These are phyloP conservation scores for Lactifluus subvellereus DNA, from an alignment of 768 basidiomycete genomes.

Conservation along the genomic window DNA sequence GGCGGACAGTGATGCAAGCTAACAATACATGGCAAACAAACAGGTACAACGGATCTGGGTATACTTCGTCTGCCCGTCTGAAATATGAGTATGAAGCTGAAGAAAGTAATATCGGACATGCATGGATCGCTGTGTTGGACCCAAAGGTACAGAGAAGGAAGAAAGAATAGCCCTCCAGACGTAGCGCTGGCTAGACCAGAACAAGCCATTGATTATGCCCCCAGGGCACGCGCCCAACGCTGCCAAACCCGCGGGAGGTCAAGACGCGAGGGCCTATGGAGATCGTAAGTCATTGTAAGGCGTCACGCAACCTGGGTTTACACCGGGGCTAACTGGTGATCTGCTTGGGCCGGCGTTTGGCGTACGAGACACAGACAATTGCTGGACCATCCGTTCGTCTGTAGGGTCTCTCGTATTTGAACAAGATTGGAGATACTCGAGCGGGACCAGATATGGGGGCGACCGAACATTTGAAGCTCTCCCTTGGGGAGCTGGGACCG, in stretches of 20 bases:
- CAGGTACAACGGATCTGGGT: slow-evolving; percentile 11
- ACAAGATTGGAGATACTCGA: slow-evolving; percentile 20
- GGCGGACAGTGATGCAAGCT: background rate
- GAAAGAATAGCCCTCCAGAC: background rate
- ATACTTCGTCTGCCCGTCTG: background rate
- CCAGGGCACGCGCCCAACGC: background rate
- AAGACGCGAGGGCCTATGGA: background rate
- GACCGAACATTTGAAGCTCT: background rate
- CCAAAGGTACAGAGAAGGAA: background rate
- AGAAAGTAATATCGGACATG: background rate
- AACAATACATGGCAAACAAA: slow-evolving; percentile 15
- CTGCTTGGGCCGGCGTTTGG: slow-evolving; percentile 4
- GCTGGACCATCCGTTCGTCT: slow-evolving; percentile 19
- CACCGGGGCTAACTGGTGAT: background rate
- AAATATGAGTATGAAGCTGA: background rate
- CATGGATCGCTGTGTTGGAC: background rate
- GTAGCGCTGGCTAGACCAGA: background rate
- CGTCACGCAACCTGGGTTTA: background rate
- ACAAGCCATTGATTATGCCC: background rate
- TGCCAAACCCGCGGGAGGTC: background rate
- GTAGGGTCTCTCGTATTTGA: slow-evolving; percentile 15
- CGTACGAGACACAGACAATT: slow-evolving; percentile 12
- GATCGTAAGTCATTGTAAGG: slow-evolving; percentile 6
- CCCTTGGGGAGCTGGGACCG: background rate
- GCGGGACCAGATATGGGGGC: slow-evolving; percentile 19